Conservation (phyloP, 177 flowering plant genomes). For the Telopea speciosissima region DNA sequence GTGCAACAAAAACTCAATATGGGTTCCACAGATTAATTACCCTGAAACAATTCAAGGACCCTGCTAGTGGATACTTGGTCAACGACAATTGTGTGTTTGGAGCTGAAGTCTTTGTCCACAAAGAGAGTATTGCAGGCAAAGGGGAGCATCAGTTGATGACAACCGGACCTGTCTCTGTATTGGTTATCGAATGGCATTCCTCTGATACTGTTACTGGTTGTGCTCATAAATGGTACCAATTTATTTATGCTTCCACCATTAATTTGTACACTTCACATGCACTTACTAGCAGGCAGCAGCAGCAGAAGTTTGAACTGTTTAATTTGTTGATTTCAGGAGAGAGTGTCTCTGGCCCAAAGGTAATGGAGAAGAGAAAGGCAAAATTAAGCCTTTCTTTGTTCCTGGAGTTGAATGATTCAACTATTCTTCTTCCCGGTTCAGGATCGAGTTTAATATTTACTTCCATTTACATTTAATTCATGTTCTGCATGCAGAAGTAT, state of each 20-base stretch:
- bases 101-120: slow-evolving; percentile 24
- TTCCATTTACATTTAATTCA: no score
- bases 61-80: slow-evolving; percentile 17
- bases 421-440: neutral
- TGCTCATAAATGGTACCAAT: neutral
- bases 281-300: no score
- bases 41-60: slow-evolving; percentile 16
- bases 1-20: slow-evolving; percentile 20
- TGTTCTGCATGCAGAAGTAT: no score
- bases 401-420: slow-evolving; percentile 4
- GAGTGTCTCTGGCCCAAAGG: slow-evolving; percentile 1
- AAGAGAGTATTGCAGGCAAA: neutral
- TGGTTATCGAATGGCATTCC: no score
- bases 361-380: neutral
- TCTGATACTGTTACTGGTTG: neutral
- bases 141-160: neutral
- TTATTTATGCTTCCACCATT: neutral
- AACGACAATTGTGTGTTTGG: slow-evolving; percentile 31
- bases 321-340: slow-evolving; percentile 6
- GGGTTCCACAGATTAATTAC: slow-evolving; percentile 26
- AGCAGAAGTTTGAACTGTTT: neutral
- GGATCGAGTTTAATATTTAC: neutral
- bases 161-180: neutral
- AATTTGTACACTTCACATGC: no score
- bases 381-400: slow-evolving; percentile 4